These are phyloP conservation scores for Bacterosira constricta DNA, from an alignment of 108 stramenopile genomes.

Conservation along the genomic window DNA sequence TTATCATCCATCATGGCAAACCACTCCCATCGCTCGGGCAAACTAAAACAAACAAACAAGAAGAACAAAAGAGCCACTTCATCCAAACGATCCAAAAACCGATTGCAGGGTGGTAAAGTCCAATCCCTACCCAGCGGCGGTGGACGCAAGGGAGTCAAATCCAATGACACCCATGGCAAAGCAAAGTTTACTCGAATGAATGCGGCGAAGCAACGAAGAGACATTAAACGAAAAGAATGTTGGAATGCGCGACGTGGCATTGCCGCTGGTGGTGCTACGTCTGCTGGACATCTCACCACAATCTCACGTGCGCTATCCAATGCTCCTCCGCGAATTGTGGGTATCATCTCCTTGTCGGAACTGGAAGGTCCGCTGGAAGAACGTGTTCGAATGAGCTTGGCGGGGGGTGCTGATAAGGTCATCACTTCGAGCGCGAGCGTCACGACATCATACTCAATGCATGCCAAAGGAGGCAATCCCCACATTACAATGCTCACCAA, in stretches of 20 bases:
- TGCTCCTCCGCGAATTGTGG: constrained; percentile 82
- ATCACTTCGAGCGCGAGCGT: too few relatives aligned
- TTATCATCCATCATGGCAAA: constrained; percentile 2
- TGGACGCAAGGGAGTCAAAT: constrained; percentile 20
- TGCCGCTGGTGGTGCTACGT: constrained; percentile 22
- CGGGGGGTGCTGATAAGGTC: constrained; percentile 51
- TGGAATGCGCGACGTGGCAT: constrained; percentile 57
- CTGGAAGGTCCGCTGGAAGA: constrained; percentile 64
- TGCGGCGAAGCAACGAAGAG: constrained; percentile 64
- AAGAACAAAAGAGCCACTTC: constrained; percentile 79
- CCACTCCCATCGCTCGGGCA: constrained; percentile 53
- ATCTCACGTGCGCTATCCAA: too few relatives aligned
- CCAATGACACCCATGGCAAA: constrained; percentile 19
- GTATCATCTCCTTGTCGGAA: constrained; percentile 81
- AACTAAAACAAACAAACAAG: constrained; percentile 77
- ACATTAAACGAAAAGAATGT: constrained; percentile 51
- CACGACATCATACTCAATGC: constrained; percentile 67
- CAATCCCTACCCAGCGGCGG: constrained; percentile 13
- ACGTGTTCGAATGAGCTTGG: constrained; percentile 42
- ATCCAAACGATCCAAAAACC: constrained; percentile 69
- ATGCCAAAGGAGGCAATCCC: constrained; percentile 74
- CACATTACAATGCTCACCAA: constrained; percentile 79
- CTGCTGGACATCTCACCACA: too few relatives aligned
- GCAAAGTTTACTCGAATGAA: constrained; percentile 76
- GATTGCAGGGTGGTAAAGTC: constrained; percentile 71